A percentile compares a stretch with the other conserved stretches of the same genome.
phyloP scores from a whole-genome alignment of 805 yeast species.

The Scheffersomyces stipitis region DNA sequence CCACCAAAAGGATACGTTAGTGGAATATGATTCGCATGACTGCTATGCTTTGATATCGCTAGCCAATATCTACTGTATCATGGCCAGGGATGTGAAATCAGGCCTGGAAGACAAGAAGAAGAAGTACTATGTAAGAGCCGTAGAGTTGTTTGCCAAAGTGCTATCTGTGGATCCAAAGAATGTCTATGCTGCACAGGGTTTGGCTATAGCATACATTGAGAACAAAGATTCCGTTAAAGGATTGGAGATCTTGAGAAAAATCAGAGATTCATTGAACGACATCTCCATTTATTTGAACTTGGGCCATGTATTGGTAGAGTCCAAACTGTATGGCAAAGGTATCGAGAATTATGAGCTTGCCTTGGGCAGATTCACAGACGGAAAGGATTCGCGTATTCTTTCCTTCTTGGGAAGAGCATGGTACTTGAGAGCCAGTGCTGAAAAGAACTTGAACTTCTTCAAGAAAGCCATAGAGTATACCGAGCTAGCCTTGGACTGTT shows the following conservation, averaged over 20 bases:
- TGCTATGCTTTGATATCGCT: constrained; percentile 83
- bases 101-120: constrained; percentile 54
- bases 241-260: constrained; percentile 80
- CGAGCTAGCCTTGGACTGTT: constrained; percentile 48
- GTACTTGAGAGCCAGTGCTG: constrained; percentile 73
- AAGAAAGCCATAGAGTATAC: constrained; percentile 63
- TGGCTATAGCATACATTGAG: constrained; percentile 91
- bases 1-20: constrained; percentile 83
- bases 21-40: constrained; percentile 83
- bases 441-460: constrained; percentile 61
- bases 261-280: constrained; percentile 86
- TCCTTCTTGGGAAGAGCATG: constrained; percentile 85
- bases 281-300: constrained; percentile 79
- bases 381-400: constrained; percentile 63
- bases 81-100: constrained; percentile 72
- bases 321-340: constrained; percentile 80
- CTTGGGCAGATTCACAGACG: constrained; percentile 59
- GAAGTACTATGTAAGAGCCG: constrained; percentile 83
- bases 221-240: constrained; percentile 73
- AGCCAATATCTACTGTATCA: constrained; percentile 80
- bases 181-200: constrained; percentile 96
- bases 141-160: constrained; percentile 87
- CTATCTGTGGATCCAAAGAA: constrained; percentile 78
- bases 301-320: constrained; percentile 84
- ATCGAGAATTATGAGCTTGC: constrained; percentile 88